These are phyloP conservation scores for Mucor mucedo DNA, from an alignment of 371 early-diverging fungal species.

Conservation along the genomic window DNA sequence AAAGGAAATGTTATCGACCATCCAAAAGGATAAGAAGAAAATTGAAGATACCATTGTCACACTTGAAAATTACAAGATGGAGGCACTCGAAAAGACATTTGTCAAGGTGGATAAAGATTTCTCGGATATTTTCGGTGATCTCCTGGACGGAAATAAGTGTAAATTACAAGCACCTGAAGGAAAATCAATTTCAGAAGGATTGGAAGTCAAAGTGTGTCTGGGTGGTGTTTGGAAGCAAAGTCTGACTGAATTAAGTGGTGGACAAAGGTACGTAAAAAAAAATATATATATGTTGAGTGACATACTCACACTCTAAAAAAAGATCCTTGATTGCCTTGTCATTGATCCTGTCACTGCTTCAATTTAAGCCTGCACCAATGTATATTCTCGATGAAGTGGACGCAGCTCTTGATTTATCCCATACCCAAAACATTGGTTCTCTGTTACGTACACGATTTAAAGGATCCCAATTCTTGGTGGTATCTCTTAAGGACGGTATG, in stretches of 20 bases:
- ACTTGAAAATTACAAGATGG: conserved; percentile 89
- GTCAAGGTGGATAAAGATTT: conserved; percentile 93
- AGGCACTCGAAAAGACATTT: conserved; percentile 90
- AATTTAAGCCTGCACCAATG: conserved; percentile 99
- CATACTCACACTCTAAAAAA: background rate
- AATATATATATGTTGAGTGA: too few relatives aligned
- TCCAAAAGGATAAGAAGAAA: conserved; percentile 91
- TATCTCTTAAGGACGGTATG: conserved; percentile 99
- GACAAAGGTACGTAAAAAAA: conserved; percentile 78
- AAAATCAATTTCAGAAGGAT: conserved; percentile 80
- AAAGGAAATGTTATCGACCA: conserved; percentile 87
- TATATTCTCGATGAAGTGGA: conserved; percentile 99
- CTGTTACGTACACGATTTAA: conserved; percentile 95
- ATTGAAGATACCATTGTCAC: conserved; percentile 92
- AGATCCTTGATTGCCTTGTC: conserved; percentile 96
- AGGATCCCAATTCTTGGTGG: conserved; percentile 99
- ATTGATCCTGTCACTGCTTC: conserved; percentile 95
- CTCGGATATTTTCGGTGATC: conserved; percentile 93
- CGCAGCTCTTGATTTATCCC: conserved; percentile 98
- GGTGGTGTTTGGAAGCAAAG: conserved; percentile 99
- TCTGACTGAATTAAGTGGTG: conserved; percentile 98
- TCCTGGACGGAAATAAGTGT: conserved; percentile 91
- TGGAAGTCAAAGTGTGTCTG: conserved; percentile 95
- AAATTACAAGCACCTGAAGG: conserved; percentile 88
- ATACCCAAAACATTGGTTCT: conserved; percentile 99